Evolutionary conservation across 2,329 filamentous ascomycete species (phyloP).

Genomic region (Ophiostoma perfectum): DNA sequence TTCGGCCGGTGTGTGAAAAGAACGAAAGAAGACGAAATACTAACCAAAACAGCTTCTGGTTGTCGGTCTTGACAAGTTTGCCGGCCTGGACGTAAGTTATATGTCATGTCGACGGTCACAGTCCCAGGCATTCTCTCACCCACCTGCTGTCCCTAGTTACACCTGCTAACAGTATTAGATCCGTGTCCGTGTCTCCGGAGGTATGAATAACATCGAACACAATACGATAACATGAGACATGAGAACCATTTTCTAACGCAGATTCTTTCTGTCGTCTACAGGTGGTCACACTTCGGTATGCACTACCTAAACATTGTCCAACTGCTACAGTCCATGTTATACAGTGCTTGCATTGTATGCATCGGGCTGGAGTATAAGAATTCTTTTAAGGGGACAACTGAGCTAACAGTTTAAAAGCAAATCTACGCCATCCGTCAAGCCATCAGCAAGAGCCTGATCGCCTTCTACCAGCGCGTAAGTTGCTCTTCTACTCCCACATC

Average conservation of each 20-base stretch:
- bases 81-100: conserved; percentile 59
- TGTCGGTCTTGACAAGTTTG: conserved; percentile 76
- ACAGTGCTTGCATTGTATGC: conserved; percentile 4
- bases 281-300: conserved; percentile 29
- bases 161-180: conserved; percentile 44
- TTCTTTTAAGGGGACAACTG: conserved; percentile 15
- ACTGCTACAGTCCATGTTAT: conserved; percentile 10
- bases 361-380: conserved; percentile 1
- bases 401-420: conserved; percentile 23
- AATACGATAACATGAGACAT: background rate
- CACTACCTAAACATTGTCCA: conserved; percentile 14
- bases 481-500: background rate
- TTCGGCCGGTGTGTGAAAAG: no score
- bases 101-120: background rate
- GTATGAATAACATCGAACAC: conserved; percentile 46
- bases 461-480: conserved; percentile 44
- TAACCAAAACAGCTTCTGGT: conserved; percentile 58
- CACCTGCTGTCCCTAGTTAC: background rate
- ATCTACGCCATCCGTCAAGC: conserved; percentile 90
- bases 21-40: background rate
- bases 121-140: background rate
- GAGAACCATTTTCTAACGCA: conserved; percentile 16
- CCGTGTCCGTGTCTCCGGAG: conserved; percentile 89
- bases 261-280: conserved; percentile 36
- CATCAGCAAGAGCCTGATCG: conserved; percentile 81